A percentile compares a stretch with the other conserved stretches of the same genome.
phyloP scores from a whole-genome alignment of 345 rosid species.

The Aquilaria malaccensis region DNA sequence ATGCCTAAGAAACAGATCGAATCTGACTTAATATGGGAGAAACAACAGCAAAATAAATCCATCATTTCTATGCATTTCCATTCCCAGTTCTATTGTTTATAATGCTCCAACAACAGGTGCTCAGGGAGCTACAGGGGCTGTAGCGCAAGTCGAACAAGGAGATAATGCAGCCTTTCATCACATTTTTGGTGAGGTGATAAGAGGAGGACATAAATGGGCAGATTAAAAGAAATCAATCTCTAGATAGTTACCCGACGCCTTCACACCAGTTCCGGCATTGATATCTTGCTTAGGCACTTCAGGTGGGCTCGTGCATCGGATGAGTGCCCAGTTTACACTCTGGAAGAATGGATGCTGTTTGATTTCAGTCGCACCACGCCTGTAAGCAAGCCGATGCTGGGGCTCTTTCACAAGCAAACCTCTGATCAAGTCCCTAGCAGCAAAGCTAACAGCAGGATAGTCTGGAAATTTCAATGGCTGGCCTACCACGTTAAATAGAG shows the following conservation, averaged over 20 bases:
- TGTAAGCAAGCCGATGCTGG: slow-evolving; percentile 51
- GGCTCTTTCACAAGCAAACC: slow-evolving; percentile 73
- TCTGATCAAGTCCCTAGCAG: slow-evolving; percentile 61
- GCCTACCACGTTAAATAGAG: slow-evolving; percentile 56
- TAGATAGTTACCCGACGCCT: slow-evolving; percentile 50
- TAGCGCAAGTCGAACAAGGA: slow-evolving; percentile 12
- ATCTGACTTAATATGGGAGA: too few species aligned
- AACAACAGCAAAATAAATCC: slow-evolving; percentile 7
- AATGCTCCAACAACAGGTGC: slow-evolving; percentile 5
- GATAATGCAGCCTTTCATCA: slow-evolving; percentile 4
- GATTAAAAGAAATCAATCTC: slow-evolving; percentile 65
- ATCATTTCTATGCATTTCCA: slow-evolving; percentile 16
- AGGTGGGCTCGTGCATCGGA: slow-evolving; percentile 63
- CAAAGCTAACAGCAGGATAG: slow-evolving; percentile 54
- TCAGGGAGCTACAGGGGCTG: slow-evolving; percentile 8
- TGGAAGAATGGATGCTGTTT: slow-evolving; percentile 73
- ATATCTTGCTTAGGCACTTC: slow-evolving; percentile 35
- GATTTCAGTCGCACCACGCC: slow-evolving; percentile 67
- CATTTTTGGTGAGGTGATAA: slow-evolving; percentile 2
- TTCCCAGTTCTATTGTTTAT: slow-evolving; percentile 7
- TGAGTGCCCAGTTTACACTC: slow-evolving; percentile 71
- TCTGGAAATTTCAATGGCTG: slow-evolving; percentile 62
- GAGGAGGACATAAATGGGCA: slow-evolving; percentile 3
- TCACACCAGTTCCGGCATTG: slow-evolving; percentile 25
- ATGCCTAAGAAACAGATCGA: too few species aligned